Percentiles rank a stretch among this genome's conserved stretches.
These are phyloP conservation scores for Dothiorella sarmentorum DNA, from an alignment of 2,329 filamentous ascomycete genomes.

Conservation along the genomic window DNA sequence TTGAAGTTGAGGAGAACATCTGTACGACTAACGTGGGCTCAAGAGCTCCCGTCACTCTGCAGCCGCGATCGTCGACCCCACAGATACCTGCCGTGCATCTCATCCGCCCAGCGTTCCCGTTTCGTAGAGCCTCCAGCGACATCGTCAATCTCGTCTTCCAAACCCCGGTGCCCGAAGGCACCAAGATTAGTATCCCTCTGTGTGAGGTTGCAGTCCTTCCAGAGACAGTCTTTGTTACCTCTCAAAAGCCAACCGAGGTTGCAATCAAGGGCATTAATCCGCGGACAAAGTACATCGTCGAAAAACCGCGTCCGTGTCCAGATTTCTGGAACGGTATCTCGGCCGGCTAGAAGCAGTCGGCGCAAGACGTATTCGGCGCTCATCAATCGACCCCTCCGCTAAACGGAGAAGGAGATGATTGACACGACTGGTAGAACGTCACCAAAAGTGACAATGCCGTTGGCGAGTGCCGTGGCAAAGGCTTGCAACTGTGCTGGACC, in stretches of 20 bases:
- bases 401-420: conserved; percentile 58
- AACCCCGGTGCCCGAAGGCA: conserved; percentile 20
- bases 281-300: conserved; percentile 91
- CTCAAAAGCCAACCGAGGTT: conserved; percentile 45
- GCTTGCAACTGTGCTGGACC: conserved; percentile 42
- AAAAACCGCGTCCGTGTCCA: conserved; percentile 74
- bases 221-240: conserved; percentile 94
- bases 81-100: background rate
- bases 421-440: conserved; percentile 62
- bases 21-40: conserved; percentile 3
- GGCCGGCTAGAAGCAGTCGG: conserved; percentile 24
- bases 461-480: conserved; percentile 54
- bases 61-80: conserved; percentile 7
- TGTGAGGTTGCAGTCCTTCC: conserved; percentile 78
- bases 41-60: conserved; percentile 7
- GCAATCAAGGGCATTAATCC: conserved; percentile 58
- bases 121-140: conserved; percentile 25
- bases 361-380: conserved; percentile 51
- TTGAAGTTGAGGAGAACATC: conserved; percentile 1
- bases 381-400: conserved; percentile 53
- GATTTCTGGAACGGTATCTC: conserved; percentile 30
- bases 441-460: conserved; percentile 46
- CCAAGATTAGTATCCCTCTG: conserved; percentile 58
- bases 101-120: conserved; percentile 28
- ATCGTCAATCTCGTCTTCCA: conserved; percentile 19